Evolutionary conservation across 768 basidiomycete genomes (phyloP).

Genomic region (Gloeostereum incarnatum): DNA sequence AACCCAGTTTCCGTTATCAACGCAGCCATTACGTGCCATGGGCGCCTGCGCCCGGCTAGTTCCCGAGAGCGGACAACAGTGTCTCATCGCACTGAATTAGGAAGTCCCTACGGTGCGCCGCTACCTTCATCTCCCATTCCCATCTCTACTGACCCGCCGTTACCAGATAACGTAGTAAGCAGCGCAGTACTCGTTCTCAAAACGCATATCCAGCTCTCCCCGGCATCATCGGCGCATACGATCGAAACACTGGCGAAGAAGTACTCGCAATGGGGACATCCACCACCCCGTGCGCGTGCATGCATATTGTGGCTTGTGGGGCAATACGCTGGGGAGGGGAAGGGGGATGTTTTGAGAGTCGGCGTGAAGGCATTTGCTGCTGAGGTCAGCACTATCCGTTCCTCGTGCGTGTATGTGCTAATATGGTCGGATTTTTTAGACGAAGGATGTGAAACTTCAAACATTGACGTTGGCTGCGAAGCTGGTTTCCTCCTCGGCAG

Average conservation of each 20-base stretch:
- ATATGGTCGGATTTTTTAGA: conserved; percentile 1
- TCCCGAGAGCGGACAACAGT: conserved; percentile 62
- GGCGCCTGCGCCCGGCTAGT: conserved; percentile 65
- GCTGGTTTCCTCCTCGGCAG: conserved; percentile 60
- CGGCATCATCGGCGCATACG: too few relatives aligned
- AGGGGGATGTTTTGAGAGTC: conserved; percentile 70
- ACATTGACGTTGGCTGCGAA: conserved; percentile 82
- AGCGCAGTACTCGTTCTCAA: conserved; percentile 83
- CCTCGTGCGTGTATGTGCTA: conserved; percentile 1
- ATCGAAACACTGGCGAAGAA: too few relatives aligned
- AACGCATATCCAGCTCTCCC: conserved; percentile 70
- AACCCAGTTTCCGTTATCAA: too few relatives aligned
- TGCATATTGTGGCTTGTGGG: conserved; percentile 92
- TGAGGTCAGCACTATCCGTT: conserved; percentile 45
- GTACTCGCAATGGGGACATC: conserved; percentile 86
- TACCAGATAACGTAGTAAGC: conserved; percentile 63
- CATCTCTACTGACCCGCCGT: conserved; percentile 47
- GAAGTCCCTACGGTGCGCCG: conserved; percentile 56
- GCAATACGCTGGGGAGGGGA: conserved; percentile 69
- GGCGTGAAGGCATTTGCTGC: conserved; percentile 58
- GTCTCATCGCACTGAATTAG: conserved; percentile 74
- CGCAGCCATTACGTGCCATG: conserved; percentile 65
- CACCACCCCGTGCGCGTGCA: conserved; percentile 71
- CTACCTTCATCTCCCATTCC: not conserved
- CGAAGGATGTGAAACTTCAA: conserved; percentile 76